Percentiles rank a stretch among this genome's conserved stretches.
Conservation (phyloP, 1,284 basidiomycete species). For the Puccinia sorghi region DNA sequence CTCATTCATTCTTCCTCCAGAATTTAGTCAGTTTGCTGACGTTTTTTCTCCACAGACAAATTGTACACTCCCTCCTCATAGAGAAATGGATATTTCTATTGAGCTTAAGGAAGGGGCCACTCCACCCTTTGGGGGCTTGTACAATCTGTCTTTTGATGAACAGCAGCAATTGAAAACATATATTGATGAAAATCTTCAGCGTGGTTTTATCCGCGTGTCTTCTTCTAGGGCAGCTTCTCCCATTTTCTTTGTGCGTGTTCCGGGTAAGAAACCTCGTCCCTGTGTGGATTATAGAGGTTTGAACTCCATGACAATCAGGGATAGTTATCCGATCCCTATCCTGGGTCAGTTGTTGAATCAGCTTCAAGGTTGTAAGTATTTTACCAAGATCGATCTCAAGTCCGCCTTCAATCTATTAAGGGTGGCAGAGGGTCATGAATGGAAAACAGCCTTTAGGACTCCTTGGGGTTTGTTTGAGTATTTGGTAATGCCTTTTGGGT, state of each 20-base stretch:
- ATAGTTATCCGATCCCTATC: slow-evolving; percentile 27
- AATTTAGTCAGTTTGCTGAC: not conserved
- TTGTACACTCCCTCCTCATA: slow-evolving; percentile 25
- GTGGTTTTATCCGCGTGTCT: slow-evolving; percentile 31
- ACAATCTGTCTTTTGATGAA: slow-evolving; percentile 18
- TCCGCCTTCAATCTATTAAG: slow-evolving; percentile 34
- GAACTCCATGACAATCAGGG: slow-evolving; percentile 41
- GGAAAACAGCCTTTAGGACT: slow-evolving; percentile 36
- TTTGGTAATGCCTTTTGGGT: slow-evolving; percentile 34
- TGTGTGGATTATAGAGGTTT: slow-evolving; percentile 32
- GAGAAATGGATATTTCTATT: slow-evolving; percentile 7
- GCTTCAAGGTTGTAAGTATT: slow-evolving; percentile 20
- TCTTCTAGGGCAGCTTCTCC: slow-evolving; percentile 23
- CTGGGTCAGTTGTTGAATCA: slow-evolving; percentile 9
- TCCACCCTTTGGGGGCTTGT: slow-evolving; percentile 14
- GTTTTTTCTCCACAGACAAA: not conserved
- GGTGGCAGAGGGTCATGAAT: slow-evolving; percentile 21
- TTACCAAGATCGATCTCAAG: slow-evolving; percentile 34
- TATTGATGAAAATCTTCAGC: slow-evolving; percentile 17
- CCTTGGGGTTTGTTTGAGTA: slow-evolving; percentile 38
- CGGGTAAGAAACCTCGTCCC: slow-evolving; percentile 13
- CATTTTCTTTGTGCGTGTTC: slow-evolving; percentile 12
- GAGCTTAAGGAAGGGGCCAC: slow-evolving; percentile 8
- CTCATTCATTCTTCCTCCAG: not conserved
- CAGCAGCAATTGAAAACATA: not conserved